Evolutionary conservation across 1,284 basidiomycete genomes (phyloP), one percentile per base, ranked within the genome.

Genomic region (Ganoderma boninense): DNA sequence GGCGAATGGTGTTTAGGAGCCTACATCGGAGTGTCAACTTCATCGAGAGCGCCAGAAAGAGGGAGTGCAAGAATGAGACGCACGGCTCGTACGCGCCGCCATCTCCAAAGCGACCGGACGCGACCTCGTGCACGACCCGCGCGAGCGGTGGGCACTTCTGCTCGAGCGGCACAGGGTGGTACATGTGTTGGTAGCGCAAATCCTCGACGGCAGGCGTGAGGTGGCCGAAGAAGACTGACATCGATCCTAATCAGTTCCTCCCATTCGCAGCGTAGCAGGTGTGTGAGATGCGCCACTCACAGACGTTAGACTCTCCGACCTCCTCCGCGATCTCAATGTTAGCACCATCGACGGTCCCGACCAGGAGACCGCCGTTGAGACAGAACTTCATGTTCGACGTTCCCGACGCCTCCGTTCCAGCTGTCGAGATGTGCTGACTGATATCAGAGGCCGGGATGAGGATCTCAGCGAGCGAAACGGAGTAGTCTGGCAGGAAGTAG

Each of bases 311-410:
- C 74, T 91, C 89, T 42, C 92, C 91, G 43, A 92, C 92, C 80
- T 97, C 95, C 79, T 97, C 95, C 2, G 95, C 96, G 74, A 98
- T 97, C 83, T 97, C 96, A 71, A 97, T 96, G 79, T 97, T 97
- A 29, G 96, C 97, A 71, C 97, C 97, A 81, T 98, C 89, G 71
- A 94, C 92, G 42, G 92, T 94, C 38, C 92, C 92, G 62, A 93
- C 81, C 6, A 97, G 84, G 61, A 97, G 83, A n/a, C 95, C 96
- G 62, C 96, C 96, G 77, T 96, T 97, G 62, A 95, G 79, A 77
- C 92, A 92, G 84, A 94, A 94, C 84, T 98, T 97, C 96, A 97
- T 97, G 86, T 97, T 97, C 46, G 93, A 94, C 26, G 93, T 95
- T 42, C 92, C 92, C 1, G 90, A 92, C n/a, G 92, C 92, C 79